Base-by-base conservation (phyloP, 2,329 filamentous ascomycete species). In the Colletotrichum sp. region DNA sequence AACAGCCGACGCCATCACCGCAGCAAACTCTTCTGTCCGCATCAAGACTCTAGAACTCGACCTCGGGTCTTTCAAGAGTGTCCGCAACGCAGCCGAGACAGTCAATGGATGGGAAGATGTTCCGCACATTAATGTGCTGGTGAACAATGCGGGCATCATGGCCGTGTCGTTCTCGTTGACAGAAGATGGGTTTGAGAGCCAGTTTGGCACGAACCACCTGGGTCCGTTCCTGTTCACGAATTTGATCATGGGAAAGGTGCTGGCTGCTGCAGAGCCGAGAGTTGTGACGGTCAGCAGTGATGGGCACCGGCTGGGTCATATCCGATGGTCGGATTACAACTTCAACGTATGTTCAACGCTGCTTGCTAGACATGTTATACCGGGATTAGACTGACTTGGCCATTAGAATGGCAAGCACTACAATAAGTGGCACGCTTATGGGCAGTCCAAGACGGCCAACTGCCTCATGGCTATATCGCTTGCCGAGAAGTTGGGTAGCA, bases 111-210 rank as follows among this genome's bases (percentile, higher is more conserved):
- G 82, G 80, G 71, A 32, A 3, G 83, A 84, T 6, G 80, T 84
- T 4, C 80, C 78, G 76, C 78, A 56, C 10, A 82, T 88, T 16
- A 84, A 88, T 55, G 81, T 87, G 6, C 70, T 88, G 13, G 82
- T 88, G 13, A 88, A 88, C 71, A 87, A 85, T 71, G 86, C 87
- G 0, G 86, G 82, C 5, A 81, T 88, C 65, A 88, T 88, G 87
- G 85, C 81, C 3, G 67, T 82, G 3, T 78, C 79, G 1, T 82
- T 79, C 16, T 75, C 74, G 2, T 73, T 79, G 9, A 83, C 83
- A 0, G 75, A 77, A 0, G 87, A 89, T 60, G 85, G 86, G 0
- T 78, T 84, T 52, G 88, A 87, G 79, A 81, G 67, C 70, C 83
- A 84, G 24, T 82, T 87, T 30, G 83, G 78, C 8, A 83, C 80